Evolutionary conservation across 495 filamentous ascomycete genomes (phyloP), one percentile per base, ranked within the genome.

Genomic region (Glonium stellatum): DNA sequence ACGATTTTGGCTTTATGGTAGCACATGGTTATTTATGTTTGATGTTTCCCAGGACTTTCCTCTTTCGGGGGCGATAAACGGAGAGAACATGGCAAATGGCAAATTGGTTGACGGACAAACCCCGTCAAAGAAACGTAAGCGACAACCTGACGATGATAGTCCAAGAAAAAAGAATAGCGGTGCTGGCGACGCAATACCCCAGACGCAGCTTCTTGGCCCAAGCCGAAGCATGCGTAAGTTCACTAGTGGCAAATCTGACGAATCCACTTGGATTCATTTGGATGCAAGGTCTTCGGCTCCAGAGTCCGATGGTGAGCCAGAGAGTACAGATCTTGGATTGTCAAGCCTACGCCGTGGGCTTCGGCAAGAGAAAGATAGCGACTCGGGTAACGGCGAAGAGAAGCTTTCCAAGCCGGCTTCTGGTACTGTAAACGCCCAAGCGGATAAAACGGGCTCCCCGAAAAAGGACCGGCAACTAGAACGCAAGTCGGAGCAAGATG

Each of bases 1-100:
- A 55, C 79, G 91, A 5, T 72, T 92, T 1, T 97, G 93, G 91
- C 71, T 97, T 8, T 96, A 92, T 70, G 92, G 90, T 11, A 78
- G 79, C 8, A 82, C 81, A 0, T 97, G 90, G 82, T 69, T 99
- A 55, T 96, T 87, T 80, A 97, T 97, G 92, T 82, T 97, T 60
- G 90, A 97, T 71, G 68, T 96, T 5, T 80, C 80, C 5, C 80
- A 81, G 55, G 87, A 97, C 67, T 77, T 96, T 53, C 80, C 79
- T 1, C n/a, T 61, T 1, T 22, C 34, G 19, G 48, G 55, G 21
- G 22, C 53, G 18, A 34, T 23, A 11, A 51, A 34, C 11, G 27
- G 8, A 11, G 19, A 21, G 6, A 23, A 22, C 25, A 9, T 19
- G 11, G 47, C 58, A 41, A 59, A 42, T 25, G 48, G 46, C n/a